Evolutionary conservation across 73 alveolate genomes (phyloP).

Genomic region (Paramecium pentaurelia): DNA sequence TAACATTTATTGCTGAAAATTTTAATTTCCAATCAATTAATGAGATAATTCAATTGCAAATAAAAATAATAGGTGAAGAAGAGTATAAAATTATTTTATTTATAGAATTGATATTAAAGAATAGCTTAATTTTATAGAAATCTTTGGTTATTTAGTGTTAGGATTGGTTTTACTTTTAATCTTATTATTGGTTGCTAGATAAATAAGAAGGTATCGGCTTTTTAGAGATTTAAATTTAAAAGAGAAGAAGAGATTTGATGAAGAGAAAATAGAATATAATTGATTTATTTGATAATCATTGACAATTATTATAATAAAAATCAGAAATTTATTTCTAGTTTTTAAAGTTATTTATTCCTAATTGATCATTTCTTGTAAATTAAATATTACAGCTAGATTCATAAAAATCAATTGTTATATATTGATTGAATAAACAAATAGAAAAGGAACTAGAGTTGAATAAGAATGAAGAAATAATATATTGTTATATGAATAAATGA

Average conservation of each 20-base stretch:
- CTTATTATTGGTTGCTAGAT: not conserved
- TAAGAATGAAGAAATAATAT: not conserved
- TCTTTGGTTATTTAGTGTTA: not conserved
- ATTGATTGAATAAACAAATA: too few relatives aligned
- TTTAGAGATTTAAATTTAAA: not conserved
- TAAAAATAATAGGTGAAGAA: not conserved
- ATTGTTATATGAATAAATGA: not conserved
- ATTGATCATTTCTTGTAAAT: not conserved
- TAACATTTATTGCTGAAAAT: not conserved
- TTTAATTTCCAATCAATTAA: not conserved
- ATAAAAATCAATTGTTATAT: not conserved
- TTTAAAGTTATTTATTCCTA: not conserved
- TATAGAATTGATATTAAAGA: not conserved
- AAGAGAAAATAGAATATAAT: not conserved
- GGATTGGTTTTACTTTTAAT: not conserved
- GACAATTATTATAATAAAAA: not conserved
- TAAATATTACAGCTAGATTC: too few relatives aligned
- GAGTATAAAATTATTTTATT: not conserved
- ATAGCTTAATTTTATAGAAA: not conserved
- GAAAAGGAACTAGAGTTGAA: not conserved
- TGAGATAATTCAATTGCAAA: not conserved
- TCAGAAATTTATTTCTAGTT: too few relatives aligned
- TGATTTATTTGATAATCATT: not conserved
- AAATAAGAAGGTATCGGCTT: not conserved
- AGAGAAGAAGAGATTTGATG: not conserved